phyloP scores from a whole-genome alignment of 768 basidiomycete genomes.

The Lepiota venenata region DNA sequence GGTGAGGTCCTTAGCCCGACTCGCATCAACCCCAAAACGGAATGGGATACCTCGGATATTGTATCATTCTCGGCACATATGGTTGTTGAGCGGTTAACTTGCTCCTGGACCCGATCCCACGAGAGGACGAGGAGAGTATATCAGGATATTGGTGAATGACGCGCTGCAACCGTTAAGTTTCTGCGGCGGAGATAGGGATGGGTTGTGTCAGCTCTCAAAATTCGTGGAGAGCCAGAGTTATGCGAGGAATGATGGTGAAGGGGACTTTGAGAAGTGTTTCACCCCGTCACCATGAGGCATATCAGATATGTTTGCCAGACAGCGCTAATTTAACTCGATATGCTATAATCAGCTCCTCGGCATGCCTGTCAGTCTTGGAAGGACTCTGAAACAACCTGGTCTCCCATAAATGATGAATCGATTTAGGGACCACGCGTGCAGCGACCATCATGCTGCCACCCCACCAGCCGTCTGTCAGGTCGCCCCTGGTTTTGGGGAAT shows the following conservation, averaged over 20 bases:
- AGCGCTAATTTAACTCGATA: not conserved
- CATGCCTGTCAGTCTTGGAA: too few species aligned
- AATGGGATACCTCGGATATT: constrained; percentile 56
- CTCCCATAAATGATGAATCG: too few species aligned
- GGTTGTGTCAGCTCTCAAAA: constrained; percentile 58
- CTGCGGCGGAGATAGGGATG: constrained; percentile 48
- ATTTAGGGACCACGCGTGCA: too few species aligned
- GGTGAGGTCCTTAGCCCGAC: constrained; percentile 29
- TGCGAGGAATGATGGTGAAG: constrained; percentile 61
- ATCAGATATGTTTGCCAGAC: not conserved
- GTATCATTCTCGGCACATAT: constrained; percentile 76
- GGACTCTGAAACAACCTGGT: too few species aligned
- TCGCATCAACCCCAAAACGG: constrained; percentile 28
- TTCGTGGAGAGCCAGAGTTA: constrained; percentile 76
- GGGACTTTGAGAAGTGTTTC: constrained; percentile 70
- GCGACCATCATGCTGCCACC: too few species aligned
- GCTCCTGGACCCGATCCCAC: constrained; percentile 19
- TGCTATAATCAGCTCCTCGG: too few species aligned
- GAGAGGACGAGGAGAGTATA: constrained; percentile 36
- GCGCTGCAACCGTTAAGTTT: constrained; percentile 61
- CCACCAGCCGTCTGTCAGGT: too few species aligned
- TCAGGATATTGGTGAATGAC: constrained; percentile 81
- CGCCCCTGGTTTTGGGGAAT: too few species aligned
- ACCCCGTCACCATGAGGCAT: not conserved
- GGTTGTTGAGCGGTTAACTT: constrained; percentile 68